A percentile compares a stretch with the other conserved stretches of the same genome.
Conservation (phyloP, 495 filamentous ascomycete genomes). For the Trichocladium antarcticum region DNA sequence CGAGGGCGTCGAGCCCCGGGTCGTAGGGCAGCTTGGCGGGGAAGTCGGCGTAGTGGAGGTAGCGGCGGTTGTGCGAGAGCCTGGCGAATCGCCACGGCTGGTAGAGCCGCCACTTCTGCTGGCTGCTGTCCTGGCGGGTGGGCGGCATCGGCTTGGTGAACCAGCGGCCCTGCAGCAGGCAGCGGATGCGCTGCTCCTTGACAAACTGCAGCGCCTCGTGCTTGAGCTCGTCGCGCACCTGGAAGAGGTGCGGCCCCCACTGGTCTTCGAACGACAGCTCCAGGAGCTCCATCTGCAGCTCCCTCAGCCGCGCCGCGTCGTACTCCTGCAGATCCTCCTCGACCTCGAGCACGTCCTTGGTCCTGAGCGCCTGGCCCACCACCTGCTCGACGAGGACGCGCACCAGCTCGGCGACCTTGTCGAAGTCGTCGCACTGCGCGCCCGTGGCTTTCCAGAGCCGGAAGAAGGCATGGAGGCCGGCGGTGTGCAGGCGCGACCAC, state of each 20-base stretch:
- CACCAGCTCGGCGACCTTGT: constrained; percentile 81
- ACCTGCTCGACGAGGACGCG: constrained; percentile 87
- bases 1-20: constrained; percentile 62
- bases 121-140: constrained; percentile 26
- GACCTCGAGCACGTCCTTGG: constrained; percentile 76
- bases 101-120: constrained; percentile 28
- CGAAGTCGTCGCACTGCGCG: constrained; percentile 75
- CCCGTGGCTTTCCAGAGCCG: constrained; percentile 84
- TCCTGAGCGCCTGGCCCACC: constrained; percentile 70
- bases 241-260: constrained; percentile 80
- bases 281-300: constrained; percentile 90
- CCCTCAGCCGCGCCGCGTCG: constrained; percentile 62
- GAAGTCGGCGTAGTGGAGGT: constrained; percentile 88
- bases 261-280: constrained; percentile 86
- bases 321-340: constrained; percentile 82
- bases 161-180: constrained; percentile 81
- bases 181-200: constrained; percentile 93
- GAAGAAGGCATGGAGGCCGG: constrained; percentile 79
- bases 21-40: constrained; percentile 49
- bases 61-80: constrained; percentile 82
- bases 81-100: constrained; percentile 69
- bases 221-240: constrained; percentile 86
- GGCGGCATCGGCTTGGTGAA: constrained; percentile 52
- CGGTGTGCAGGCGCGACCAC: constrained; percentile 90
- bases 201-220: constrained; percentile 90